Evolutionary conservation across 345 rosid species (phyloP).

Genomic region (Balakata baccata): DNA sequence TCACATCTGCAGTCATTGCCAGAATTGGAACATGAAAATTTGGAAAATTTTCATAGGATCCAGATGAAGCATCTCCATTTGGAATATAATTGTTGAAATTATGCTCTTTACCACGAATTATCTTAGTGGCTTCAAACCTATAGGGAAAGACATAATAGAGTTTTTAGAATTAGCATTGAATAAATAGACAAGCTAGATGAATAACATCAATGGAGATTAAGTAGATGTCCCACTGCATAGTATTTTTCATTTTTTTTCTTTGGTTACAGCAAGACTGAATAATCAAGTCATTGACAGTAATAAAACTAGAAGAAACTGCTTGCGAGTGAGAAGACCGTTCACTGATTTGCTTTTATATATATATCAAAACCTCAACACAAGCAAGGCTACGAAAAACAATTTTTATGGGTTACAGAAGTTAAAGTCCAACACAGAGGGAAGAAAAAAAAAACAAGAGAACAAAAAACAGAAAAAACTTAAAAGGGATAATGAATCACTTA

Average conservation of each 20-base stretch:
- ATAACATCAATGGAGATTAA: conserved; percentile 1
- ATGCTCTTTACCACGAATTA: conserved; percentile 59
- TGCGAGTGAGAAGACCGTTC: background rate
- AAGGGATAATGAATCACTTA: conserved; percentile 30
- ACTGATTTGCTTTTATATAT: background rate
- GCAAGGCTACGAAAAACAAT: too few relatives aligned
- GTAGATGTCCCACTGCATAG: too few relatives aligned
- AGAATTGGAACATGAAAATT: conserved; percentile 65
- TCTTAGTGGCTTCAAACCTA: conserved; percentile 80
- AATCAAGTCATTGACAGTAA: background rate
- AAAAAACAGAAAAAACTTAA: background rate
- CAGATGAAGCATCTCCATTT: conserved; percentile 35
- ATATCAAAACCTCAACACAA: background rate
- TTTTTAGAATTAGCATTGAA: background rate
- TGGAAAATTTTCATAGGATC: conserved; percentile 28
- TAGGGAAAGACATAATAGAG: conserved; percentile 6
- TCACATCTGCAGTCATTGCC: conserved; percentile 98
- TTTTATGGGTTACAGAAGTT: background rate
- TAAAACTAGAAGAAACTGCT: background rate
- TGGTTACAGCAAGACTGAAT: too few relatives aligned
- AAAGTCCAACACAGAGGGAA: background rate
- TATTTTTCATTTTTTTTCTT: too few relatives aligned
- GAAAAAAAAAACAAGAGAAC: background rate
- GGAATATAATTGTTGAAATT: conserved; percentile 34
- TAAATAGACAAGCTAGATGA: background rate